A percentile compares a stretch with the other conserved stretches of the same genome.
Conservation (phyloP, 2,329 filamentous ascomycete species). For the Akanthomyces muscarius region DNA sequence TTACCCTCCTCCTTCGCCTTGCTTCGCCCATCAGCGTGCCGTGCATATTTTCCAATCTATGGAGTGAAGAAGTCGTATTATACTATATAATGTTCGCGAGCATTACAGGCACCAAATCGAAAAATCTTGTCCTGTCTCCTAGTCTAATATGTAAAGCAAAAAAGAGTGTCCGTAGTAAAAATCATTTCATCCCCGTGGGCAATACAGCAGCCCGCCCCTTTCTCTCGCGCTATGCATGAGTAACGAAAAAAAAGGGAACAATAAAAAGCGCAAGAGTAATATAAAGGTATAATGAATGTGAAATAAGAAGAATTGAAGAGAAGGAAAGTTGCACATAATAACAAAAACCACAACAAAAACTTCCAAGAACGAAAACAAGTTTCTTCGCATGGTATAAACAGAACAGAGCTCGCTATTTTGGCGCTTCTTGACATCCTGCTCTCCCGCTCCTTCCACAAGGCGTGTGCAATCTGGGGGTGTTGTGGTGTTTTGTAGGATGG, state of each 20-base stretch:
- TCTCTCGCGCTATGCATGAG: constrained; percentile 22
- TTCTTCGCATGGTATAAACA: constrained; percentile 9
- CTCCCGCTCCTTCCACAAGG: neutral
- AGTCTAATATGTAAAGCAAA: constrained; percentile 8
- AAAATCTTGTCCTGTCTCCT: neutral
- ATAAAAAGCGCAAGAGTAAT: constrained; percentile 11
- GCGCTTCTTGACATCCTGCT: neutral
- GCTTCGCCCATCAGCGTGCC: neutral
- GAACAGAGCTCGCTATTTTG: constrained; percentile 7
- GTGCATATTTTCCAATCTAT: neutral
- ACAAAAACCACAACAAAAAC: constrained; percentile 15
- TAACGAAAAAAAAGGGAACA: constrained; percentile 16
- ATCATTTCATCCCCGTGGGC: neutral
- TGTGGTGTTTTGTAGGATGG: neutral
- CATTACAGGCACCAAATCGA: neutral
- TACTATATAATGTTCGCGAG: constrained; percentile 8
- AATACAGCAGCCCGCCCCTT: neutral
- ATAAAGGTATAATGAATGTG: constrained; percentile 9
- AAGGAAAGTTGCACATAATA: constrained; percentile 1
- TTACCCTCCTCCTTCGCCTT: too few relatives aligned
- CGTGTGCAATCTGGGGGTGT: neutral
- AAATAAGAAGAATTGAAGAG: constrained; percentile 13
- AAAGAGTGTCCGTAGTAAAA: constrained; percentile 5
- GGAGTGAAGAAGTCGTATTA: constrained; percentile 15
- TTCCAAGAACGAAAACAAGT: constrained; percentile 1